A percentile compares a stretch with the other conserved stretches of the same genome.
phyloP scores from a whole-genome alignment of 2,329 filamentous ascomycete species.

The Phialocephala subalpina region DNA sequence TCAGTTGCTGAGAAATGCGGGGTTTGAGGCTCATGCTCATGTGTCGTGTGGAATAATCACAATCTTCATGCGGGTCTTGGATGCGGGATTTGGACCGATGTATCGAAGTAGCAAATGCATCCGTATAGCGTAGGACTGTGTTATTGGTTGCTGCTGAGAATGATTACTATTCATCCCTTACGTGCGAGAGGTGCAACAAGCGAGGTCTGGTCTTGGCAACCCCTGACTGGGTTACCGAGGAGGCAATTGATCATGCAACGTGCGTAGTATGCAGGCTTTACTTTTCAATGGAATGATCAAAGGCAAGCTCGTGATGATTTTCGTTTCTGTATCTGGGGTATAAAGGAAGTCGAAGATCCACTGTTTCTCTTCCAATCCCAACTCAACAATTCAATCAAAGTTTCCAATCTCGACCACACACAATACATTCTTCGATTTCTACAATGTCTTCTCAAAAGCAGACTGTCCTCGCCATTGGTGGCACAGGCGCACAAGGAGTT shows the following conservation, averaged over 20 bases:
- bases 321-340: background rate
- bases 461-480: conserved; percentile 59
- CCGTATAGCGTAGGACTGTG: background rate
- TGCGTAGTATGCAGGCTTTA: background rate
- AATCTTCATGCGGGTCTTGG: background rate
- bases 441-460: conserved; percentile 54
- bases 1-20: background rate
- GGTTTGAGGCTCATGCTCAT: background rate
- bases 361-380: background rate
- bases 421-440: background rate
- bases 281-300: background rate
- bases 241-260: background rate
- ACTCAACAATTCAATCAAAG: background rate
- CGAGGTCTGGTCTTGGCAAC: background rate
- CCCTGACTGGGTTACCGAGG: background rate
- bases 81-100: background rate
- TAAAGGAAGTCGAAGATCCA: conserved; percentile 10
- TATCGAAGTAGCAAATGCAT: too few relatives aligned
- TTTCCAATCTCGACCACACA: background rate
- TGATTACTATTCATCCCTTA: conserved; percentile 16
- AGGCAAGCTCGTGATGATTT: background rate
- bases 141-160: background rate
- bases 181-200: background rate
- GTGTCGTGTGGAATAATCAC: conserved; percentile 5
- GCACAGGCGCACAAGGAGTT: conserved; percentile 49